These are phyloP conservation scores for Pseudogymnoascus sp. DNA, from an alignment of 2,329 filamentous ascomycete genomes.

Conservation along the genomic window DNA sequence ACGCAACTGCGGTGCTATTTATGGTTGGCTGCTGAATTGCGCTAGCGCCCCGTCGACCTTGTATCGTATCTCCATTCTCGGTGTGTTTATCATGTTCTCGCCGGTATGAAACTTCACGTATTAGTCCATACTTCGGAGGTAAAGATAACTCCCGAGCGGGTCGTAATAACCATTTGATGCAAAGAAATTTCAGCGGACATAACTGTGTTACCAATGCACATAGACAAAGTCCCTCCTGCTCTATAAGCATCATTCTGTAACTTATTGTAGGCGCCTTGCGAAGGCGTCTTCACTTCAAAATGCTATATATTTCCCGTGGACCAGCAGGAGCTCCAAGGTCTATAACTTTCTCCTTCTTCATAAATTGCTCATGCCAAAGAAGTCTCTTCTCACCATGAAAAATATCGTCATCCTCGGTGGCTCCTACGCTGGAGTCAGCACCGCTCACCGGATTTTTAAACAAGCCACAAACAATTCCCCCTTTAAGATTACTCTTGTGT, in stretches of 20 bases:
- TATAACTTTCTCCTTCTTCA: constrained; percentile 11
- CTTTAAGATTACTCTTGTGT: constrained; percentile 48
- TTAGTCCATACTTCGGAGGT: background rate
- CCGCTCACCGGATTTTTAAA: constrained; percentile 29
- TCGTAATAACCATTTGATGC: background rate
- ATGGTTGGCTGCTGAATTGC: background rate
- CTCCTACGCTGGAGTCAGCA: constrained; percentile 26
- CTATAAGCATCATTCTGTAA: constrained; percentile 6
- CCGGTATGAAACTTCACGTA: background rate
- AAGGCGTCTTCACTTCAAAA: background rate
- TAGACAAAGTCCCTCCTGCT: background rate
- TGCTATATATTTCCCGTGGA: constrained; percentile 14
- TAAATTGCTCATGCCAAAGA: constrained; percentile 1
- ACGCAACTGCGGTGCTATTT: constrained; percentile 11
- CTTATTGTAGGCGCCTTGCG: background rate
- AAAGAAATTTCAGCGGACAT: background rate
- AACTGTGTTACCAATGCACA: background rate
- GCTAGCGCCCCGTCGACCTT: background rate
- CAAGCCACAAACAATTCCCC: constrained; percentile 23
- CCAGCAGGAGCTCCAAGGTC: constrained; percentile 4
- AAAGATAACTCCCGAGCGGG: background rate
- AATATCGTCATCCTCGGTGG: constrained; percentile 29
- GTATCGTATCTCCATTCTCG: background rate
- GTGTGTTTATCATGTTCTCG: background rate
- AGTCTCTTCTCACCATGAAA: constrained; percentile 20